Evolutionary conservation across 108 stramenopile genomes (phyloP).

Genomic region (Seminavis robusta): DNA sequence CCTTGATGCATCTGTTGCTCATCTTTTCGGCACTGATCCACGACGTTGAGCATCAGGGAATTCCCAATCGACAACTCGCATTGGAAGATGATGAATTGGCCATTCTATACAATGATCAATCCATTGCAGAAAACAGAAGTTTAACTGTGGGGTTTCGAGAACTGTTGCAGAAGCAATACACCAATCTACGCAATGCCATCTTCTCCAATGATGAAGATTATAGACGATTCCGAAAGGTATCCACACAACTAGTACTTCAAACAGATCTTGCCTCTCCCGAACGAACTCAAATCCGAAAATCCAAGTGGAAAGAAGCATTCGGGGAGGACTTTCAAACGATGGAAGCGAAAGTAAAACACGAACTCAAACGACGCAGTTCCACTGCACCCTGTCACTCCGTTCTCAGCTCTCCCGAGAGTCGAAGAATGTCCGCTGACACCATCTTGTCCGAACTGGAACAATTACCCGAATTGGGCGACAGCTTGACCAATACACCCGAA

Average conservation of each 20-base stretch:
- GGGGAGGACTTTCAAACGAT: constrained; percentile 17
- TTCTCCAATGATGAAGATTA: constrained; percentile 34
- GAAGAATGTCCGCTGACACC: neutral
- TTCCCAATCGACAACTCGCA: constrained; percentile 28
- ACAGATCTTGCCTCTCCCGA: constrained; percentile 56
- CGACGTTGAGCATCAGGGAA: constrained; percentile 47
- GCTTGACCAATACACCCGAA: constrained; percentile 35
- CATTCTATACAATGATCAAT: constrained; percentile 56
- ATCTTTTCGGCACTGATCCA: constrained; percentile 52
- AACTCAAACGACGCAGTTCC: neutral
- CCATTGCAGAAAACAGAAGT: constrained; percentile 45
- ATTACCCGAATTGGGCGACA: constrained; percentile 25
- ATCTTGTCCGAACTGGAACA: neutral
- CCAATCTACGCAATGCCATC: constrained; percentile 29
- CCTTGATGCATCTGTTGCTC: constrained; percentile 26
- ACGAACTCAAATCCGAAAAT: constrained; percentile 35
- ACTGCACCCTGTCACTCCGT: neutral
- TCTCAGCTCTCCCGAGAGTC: neutral
- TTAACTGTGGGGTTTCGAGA: constrained; percentile 41
- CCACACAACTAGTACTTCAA: constrained; percentile 36
- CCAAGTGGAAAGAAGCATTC: constrained; percentile 53
- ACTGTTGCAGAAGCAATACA: constrained; percentile 27
- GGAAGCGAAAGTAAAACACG: constrained; percentile 5
- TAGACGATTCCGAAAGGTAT: constrained; percentile 31
- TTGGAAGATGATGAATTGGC: constrained; percentile 35